A percentile compares a stretch with the other conserved stretches of the same genome.
Conservation (phyloP, 768 basidiomycete species). For the Lentinula raphanica region DNA sequence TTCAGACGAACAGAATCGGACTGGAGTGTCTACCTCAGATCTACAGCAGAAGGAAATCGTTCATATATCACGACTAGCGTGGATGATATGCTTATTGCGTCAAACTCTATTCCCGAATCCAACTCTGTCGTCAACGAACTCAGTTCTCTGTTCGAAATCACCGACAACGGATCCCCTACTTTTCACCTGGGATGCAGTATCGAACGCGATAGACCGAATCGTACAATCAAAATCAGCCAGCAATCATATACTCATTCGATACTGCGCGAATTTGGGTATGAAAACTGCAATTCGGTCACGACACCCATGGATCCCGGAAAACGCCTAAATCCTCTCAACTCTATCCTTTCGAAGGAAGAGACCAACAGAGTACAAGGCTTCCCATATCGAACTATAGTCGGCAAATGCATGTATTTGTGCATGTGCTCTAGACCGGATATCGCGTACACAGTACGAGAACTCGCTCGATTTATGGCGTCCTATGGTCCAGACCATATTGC, state of each 20-base stretch:
- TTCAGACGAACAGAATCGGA: constrained; percentile 7
- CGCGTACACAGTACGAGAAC: too few species aligned
- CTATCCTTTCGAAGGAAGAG: not conserved
- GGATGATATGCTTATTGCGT: too few species aligned
- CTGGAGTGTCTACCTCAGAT: constrained; percentile 10
- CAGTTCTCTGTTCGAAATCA: too few species aligned
- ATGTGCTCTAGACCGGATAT: too few species aligned
- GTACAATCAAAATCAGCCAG: constrained; percentile 5
- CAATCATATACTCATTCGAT: constrained; percentile 11
- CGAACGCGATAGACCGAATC: not conserved
- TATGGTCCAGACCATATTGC: constrained; percentile 9
- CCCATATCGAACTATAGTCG: too few species aligned
- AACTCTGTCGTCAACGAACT: too few species aligned
- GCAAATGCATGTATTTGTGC: too few species aligned
- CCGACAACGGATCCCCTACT: not conserved
- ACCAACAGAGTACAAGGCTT: too few species aligned
- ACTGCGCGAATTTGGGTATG: constrained; percentile 9
- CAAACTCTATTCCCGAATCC: too few species aligned
- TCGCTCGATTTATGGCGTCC: too few species aligned
- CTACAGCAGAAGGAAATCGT: not conserved
- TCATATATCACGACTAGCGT: not conserved
- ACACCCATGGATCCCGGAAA: not conserved
- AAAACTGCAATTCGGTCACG: constrained; percentile 4
- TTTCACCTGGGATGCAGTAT: not conserved
- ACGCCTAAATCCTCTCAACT: not conserved